phyloP scores from a whole-genome alignment of 2,329 filamentous ascomycete species.

The Alternaria longipes region DNA sequence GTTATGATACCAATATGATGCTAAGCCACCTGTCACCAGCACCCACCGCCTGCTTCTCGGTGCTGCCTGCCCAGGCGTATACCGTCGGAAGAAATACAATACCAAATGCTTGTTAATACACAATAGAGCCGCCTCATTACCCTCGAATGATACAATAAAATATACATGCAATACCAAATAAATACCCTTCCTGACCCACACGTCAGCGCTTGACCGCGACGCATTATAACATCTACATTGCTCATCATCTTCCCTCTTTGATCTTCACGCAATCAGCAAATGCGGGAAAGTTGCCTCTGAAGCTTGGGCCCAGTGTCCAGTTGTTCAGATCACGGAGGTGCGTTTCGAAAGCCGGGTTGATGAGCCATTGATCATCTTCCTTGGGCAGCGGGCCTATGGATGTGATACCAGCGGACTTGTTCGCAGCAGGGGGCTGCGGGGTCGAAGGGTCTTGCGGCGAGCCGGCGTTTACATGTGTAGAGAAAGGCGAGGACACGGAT shows the following conservation, averaged over 20 bases:
- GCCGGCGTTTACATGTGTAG: conserved; percentile 41
- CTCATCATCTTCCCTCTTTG: conserved; percentile 36
- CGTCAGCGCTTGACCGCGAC: conserved; percentile 2
- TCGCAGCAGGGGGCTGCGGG: conserved; percentile 25
- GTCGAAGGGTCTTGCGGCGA: conserved; percentile 39
- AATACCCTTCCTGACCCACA: conserved; percentile 4
- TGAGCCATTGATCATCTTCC: conserved; percentile 70
- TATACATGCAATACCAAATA: conserved; percentile 14
- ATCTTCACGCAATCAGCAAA: conserved; percentile 53
- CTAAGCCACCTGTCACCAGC: background rate
- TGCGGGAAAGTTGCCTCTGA: conserved; percentile 71
- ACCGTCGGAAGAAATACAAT: conserved; percentile 1
- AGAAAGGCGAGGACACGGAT: conserved; percentile 39
- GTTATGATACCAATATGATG: conserved; percentile 7
- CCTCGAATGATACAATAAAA: background rate
- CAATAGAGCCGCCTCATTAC: conserved; percentile 9
- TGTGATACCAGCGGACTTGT: conserved; percentile 28
- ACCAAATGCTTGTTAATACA: conserved; percentile 19
- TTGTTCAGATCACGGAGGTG: conserved; percentile 80
- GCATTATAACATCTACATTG: conserved; percentile 20
- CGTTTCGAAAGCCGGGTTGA: conserved; percentile 86
- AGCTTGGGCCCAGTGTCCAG: conserved; percentile 79
- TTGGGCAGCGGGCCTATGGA: conserved; percentile 24
- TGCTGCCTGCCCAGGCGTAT: background rate
- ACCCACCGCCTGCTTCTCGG: background rate